These are phyloP conservation scores for Zygnema circumcarinatum DNA, from an alignment of 139 green algal species.

Conservation along the genomic window DNA sequence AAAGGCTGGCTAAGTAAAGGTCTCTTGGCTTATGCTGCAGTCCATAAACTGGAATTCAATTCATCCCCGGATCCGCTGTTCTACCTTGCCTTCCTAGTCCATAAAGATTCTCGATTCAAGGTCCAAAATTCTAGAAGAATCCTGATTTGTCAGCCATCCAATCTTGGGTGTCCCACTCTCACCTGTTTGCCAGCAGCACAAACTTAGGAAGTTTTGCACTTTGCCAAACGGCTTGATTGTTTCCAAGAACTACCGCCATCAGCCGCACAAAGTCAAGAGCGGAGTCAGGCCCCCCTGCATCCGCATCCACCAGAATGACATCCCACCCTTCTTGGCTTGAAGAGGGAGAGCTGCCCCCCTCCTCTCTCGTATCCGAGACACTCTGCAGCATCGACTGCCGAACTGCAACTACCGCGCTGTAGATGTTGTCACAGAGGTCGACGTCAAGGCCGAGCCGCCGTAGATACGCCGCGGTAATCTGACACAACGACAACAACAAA, in stretches of 20 bases:
- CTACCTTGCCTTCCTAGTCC: too few relatives aligned
- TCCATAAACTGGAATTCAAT: too few relatives aligned
- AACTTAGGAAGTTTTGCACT: background rate
- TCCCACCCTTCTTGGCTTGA: background rate
- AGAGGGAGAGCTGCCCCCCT: background rate
- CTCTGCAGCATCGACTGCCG: background rate
- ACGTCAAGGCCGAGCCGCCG: background rate
- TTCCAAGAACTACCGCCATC: background rate
- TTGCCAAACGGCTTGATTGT: background rate
- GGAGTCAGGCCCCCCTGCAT: background rate
- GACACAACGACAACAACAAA: background rate
- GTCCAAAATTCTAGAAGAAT: too few relatives aligned
- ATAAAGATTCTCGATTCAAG: too few relatives aligned
- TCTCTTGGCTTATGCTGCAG: too few relatives aligned
- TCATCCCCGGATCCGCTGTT: too few relatives aligned
- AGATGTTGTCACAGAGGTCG: conserved; percentile 19
- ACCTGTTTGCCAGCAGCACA: conserved; percentile 1
- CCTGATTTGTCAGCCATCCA: too few relatives aligned
- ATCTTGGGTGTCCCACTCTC: too few relatives aligned
- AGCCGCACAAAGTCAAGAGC: background rate
- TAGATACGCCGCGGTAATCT: conserved; percentile 13
- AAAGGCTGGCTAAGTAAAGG: too few relatives aligned
- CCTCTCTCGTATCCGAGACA: background rate
- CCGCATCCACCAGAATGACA: conserved; percentile 1
- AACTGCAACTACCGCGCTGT: background rate